phyloP scores from a whole-genome alignment of 129 eudicot species.

The Rutidosis leptorrhynchoides region DNA sequence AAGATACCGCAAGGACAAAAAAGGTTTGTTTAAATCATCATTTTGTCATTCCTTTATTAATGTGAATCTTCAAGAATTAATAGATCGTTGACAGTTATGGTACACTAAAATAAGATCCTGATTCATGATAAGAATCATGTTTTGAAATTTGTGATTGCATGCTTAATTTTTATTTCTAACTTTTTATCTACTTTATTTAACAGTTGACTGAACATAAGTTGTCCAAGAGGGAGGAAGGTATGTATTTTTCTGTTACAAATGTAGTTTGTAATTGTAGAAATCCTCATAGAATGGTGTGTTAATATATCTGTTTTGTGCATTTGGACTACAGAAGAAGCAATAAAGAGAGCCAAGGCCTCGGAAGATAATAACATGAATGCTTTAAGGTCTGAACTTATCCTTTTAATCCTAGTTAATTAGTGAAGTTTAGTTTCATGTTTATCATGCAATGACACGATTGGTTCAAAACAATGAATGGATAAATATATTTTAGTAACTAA shows the following conservation, averaged over 20 bases:
- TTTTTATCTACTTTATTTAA: slow-evolving; percentile 17
- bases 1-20: slow-evolving; percentile 85
- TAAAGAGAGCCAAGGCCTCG: slow-evolving; percentile 78
- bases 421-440: slow-evolving; percentile 5
- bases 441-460: not conserved
- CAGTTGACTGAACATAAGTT: slow-evolving; percentile 78
- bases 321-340: slow-evolving; percentile 73
- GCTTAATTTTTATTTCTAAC: slow-evolving; percentile 14
- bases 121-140: not conserved
- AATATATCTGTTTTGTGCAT: slow-evolving; percentile 13
- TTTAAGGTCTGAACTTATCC: slow-evolving; percentile 55
- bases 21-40: slow-evolving; percentile 50
- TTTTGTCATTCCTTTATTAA: not conserved
- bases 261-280: slow-evolving; percentile 3
- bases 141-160: not conserved
- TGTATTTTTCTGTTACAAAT: slow-evolving; percentile 9
- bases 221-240: slow-evolving; percentile 85
- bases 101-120: slow-evolving; percentile 11
- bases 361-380: slow-evolving; percentile 57
- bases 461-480: slow-evolving; percentile 13
- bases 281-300: slow-evolving; percentile 3
- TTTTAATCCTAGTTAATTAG: not conserved
- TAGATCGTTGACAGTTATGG: slow-evolving; percentile 8
- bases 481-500: slow-evolving; percentile 15
- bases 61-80: slow-evolving; percentile 4